A percentile compares a stretch with the other conserved stretches of the same genome.
Evolutionary conservation across 2,329 filamentous ascomycete genomes (phyloP).

Genomic region (Fusarium luffae): DNA sequence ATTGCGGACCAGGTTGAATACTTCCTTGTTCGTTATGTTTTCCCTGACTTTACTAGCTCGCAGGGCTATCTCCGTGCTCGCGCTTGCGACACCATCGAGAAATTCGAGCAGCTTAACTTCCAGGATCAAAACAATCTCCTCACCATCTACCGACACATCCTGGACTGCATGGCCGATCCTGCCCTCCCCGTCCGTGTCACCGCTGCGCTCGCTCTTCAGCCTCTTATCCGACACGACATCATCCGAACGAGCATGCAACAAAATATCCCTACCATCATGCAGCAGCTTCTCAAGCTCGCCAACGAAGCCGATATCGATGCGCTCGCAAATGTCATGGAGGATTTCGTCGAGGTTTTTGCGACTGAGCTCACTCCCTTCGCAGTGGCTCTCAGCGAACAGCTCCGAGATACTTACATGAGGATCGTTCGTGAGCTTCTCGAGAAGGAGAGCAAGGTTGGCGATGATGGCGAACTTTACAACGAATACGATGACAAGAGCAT

Average conservation of each 20-base stretch:
- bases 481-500: slow-evolving; percentile 99
- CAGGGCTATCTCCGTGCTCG: slow-evolving; percentile 94
- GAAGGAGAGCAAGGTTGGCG: slow-evolving; percentile 80
- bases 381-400: slow-evolving; percentile 93
- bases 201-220: slow-evolving; percentile 91
- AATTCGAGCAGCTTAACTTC: slow-evolving; percentile 97
- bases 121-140: slow-evolving; percentile 96
- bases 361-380: slow-evolving; percentile 96
- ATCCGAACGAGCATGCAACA: slow-evolving; percentile 96
- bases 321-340: slow-evolving; percentile 98
- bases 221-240: slow-evolving; percentile 92
- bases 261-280: slow-evolving; percentile 99
- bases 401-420: slow-evolving; percentile 94
- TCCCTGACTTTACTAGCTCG: slow-evolving; percentile 93
- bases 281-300: slow-evolving; percentile 94
- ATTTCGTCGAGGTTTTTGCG: slow-evolving; percentile 99
- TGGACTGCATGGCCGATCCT: slow-evolving; percentile 96
- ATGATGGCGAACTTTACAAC: slow-evolving; percentile 81
- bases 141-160: slow-evolving; percentile 94
- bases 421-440: slow-evolving; percentile 93
- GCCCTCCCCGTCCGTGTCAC: slow-evolving; percentile 94
- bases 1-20: slow-evolving; percentile 98
- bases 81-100: slow-evolving; percentile 96
- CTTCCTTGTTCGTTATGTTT: slow-evolving; percentile 97
- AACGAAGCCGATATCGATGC: slow-evolving; percentile 99